Evolutionary conservation across 208 protist genomes (phyloP), one percentile per base, ranked within the genome.

Genomic region (Crithidia sp.): DNA sequence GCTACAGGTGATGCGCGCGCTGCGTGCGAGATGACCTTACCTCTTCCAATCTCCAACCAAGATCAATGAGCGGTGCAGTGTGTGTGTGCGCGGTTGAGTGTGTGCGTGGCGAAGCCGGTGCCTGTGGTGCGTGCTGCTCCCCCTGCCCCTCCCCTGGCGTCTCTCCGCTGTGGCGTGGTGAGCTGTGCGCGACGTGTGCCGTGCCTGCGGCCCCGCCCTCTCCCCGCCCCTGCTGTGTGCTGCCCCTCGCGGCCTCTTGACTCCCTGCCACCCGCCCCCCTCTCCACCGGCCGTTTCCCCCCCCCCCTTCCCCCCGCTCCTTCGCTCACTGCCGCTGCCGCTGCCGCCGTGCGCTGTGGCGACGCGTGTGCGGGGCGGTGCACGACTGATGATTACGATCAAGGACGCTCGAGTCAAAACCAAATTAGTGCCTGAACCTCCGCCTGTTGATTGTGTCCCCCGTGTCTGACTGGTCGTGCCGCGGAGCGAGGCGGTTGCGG

Each of bases 371-470:
- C 14, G 28, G 28, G 28, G 28, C 2, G 0, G 44, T 16, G 39
- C 39, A 59, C 7, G 60, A 49, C 57, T 36, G 44, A 74, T 79
- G 74, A 79, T 79, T 79, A 79, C 74, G 60, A 75, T 56, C 57
- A 72, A 62, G 74, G 67, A 72, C 66, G 52, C 44, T 41, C 50
- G 74, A 79, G 74, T 79, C 74, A 79, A 79, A 79, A 69, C 56
- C 56, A 72, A 79, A 57, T 59, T 47, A 56, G 36, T 41, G 58
- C 41, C 74, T 56, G 74, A 79, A 72, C 58, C 45, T 49, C 59
- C 41, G 17, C 19, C 66, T 79, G 74, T 72, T n/a, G 65, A 79
- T 66, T 72, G 60, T 69, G 74, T 79, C 74, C 74, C 74, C 74
- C 74, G 74, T 79, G 74, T 79, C 74, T 79, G 74, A 79, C 40